These are phyloP conservation scores for Monosporascus sp. DNA, from an alignment of 2,329 filamentous ascomycete genomes.

Conservation along the genomic window DNA sequence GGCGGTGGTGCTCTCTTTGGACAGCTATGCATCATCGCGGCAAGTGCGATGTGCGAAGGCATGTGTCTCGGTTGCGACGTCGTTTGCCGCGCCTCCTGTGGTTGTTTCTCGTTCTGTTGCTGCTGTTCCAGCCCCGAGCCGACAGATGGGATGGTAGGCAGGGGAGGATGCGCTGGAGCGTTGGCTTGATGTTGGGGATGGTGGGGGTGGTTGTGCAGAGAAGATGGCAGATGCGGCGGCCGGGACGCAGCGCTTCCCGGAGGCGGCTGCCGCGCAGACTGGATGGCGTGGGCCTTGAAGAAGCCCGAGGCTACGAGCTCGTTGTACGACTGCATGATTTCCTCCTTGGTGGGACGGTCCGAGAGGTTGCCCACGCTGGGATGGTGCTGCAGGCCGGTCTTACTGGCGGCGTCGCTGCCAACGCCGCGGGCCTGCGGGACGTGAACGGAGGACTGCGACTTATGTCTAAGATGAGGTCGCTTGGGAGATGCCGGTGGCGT, in stretches of 20 bases:
- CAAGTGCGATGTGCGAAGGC: not conserved
- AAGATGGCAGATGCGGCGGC: not conserved
- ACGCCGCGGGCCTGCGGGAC: not conserved
- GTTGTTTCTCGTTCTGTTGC: not conserved
- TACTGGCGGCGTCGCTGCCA: not conserved
- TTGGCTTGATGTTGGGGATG: not conserved
- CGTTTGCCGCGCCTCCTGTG: not conserved
- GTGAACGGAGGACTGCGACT: not conserved
- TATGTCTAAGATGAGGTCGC: constrained; percentile 2
- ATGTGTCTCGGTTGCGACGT: constrained; percentile 6
- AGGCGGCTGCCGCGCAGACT: constrained; percentile 45
- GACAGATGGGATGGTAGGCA: constrained; percentile 13
- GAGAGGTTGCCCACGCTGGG: constrained; percentile 3
- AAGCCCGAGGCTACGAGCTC: constrained; percentile 52
- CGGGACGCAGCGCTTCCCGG: constrained; percentile 10
- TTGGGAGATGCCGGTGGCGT: not conserved
- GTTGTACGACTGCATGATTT: constrained; percentile 52
- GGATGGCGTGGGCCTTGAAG: constrained; percentile 53
- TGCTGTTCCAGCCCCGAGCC: constrained; percentile 14
- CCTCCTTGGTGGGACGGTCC: constrained; percentile 37
- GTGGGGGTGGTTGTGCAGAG: not conserved
- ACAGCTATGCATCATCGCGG: not conserved
- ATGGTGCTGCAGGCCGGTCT: not conserved
- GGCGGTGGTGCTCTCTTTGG: not conserved
- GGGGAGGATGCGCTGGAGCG: not conserved